phyloP scores from a whole-genome alignment of 2,329 filamentous ascomycete species.

The Colletotrichum eremochloae region DNA sequence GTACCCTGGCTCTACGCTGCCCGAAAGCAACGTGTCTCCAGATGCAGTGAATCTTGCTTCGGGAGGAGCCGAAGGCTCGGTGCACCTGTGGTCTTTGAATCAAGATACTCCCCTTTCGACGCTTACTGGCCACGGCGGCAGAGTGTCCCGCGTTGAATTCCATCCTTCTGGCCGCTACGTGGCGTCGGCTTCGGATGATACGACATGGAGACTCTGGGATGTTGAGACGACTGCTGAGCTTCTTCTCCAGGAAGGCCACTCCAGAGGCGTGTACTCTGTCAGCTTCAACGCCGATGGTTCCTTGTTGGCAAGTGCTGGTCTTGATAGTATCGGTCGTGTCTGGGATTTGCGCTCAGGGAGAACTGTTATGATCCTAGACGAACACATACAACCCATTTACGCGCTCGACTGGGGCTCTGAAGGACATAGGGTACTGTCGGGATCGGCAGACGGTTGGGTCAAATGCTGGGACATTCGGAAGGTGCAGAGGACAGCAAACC shows the following conservation, averaged over 20 bases:
- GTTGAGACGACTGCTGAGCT: conserved; percentile 87
- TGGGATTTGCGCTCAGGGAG: conserved; percentile 95
- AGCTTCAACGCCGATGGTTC: conserved; percentile 94
- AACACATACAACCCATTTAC: conserved; percentile 90
- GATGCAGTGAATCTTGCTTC: conserved; percentile 88
- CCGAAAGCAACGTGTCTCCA: conserved; percentile 77
- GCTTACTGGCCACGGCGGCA: conserved; percentile 84
- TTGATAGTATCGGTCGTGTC: conserved; percentile 94
- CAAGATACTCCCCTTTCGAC: conserved; percentile 88
- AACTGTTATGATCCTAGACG: conserved; percentile 92
- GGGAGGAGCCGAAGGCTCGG: conserved; percentile 87
- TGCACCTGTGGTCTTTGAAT: conserved; percentile 91
- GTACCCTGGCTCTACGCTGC: conserved; percentile 85
- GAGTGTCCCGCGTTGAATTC: conserved; percentile 93
- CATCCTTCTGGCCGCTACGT: conserved; percentile 92
- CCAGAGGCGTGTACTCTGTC: conserved; percentile 90
- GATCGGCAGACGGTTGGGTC: conserved; percentile 93
- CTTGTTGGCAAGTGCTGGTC: conserved; percentile 88
- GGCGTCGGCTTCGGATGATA: conserved; percentile 94
- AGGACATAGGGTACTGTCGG: conserved; percentile 91
- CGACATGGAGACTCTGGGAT: conserved; percentile 97
- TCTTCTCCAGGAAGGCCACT: conserved; percentile 93
- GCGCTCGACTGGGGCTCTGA: conserved; percentile 93
- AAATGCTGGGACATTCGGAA: conserved; percentile 98
- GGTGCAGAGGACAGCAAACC: conserved; percentile 83